phyloP scores from a whole-genome alignment of 169 alveolate species.

The Babesia ovata region DNA sequence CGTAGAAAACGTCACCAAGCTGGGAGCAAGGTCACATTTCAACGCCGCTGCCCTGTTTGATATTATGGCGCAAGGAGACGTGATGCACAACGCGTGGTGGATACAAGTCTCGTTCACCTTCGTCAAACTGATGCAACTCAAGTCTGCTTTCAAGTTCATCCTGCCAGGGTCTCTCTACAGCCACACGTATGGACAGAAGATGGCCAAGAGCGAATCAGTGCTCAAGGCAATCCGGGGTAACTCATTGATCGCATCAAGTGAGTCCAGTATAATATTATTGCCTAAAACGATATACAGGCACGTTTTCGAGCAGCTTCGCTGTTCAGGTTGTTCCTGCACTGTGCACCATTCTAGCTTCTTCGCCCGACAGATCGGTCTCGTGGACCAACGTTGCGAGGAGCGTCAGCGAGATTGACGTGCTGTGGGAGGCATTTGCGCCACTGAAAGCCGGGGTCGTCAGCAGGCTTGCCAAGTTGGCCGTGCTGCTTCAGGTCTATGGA shows the following conservation, averaged over 20 bases:
- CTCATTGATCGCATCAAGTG: constrained; percentile 20
- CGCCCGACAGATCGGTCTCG: neutral
- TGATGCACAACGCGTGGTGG: constrained; percentile 23
- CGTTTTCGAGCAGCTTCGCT: constrained; percentile 18
- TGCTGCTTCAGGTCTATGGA: constrained; percentile 44
- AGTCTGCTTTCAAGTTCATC: constrained; percentile 38
- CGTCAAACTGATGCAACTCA: constrained; percentile 38
- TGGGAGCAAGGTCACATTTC: constrained; percentile 18
- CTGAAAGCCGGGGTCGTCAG: constrained; percentile 24
- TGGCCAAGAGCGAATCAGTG: constrained; percentile 12
- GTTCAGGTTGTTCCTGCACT: constrained; percentile 12
- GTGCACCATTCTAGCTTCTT: neutral
- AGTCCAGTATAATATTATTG: neutral
- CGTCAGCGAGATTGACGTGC: constrained; percentile 32
- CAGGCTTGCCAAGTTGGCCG: constrained; percentile 27
- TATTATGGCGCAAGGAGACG: constrained; percentile 34
- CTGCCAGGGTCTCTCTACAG: constrained; percentile 17
- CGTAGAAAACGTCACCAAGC: constrained; percentile 22
- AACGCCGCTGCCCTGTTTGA: constrained; percentile 25
- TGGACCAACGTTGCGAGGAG: constrained; percentile 1
- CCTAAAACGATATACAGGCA: neutral
- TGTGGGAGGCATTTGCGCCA: constrained; percentile 65
- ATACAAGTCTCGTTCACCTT: constrained; percentile 6
- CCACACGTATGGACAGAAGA: constrained; percentile 5
- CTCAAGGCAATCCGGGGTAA: neutral